Base-by-base conservation (phyloP, 1,284 basidiomycete species). In the Violaceomyces palustris region DNA sequence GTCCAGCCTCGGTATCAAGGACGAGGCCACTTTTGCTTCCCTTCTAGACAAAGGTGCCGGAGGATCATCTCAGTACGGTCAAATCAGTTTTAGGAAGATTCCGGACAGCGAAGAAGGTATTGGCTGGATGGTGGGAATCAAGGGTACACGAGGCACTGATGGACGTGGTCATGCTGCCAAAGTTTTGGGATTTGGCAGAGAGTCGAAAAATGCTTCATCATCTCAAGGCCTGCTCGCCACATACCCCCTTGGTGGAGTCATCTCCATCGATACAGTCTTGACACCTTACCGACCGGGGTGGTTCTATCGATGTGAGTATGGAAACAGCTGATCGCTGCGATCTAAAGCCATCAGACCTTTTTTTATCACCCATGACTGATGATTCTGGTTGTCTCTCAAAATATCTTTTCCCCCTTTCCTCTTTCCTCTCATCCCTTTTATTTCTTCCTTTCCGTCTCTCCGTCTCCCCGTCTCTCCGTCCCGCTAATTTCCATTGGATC, bases 251-350 rank as follows among this genome's bases (percentile, higher is more conserved):
- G 69, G 67, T 9, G 93, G 94, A 4, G 88, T 97, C 21, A 80
- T 97, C 45, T 81, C 86, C 73, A 85, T 98, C 53, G 88, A 96
- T 75, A 78, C 80, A 19, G 79, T 96, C 8, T 76, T 97, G 31
- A 67, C 83, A 27, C 93, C 93, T 15, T 98, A 92, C 72, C 77
- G 84, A 51, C 89, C 93, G 0, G 39, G 37, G 15, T 72, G 68
- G 69, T 63, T 69, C 39, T 62, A 61, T 38, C 45, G 56, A 30
- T 72, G 66, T 55, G 35, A 50, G 58, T 60, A 8, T 27, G 11
- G 15, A 8, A 10, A 10, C n/a, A n/a, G n/a, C n/a, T n/a, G n/a
- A n/a, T n/a, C n/a, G n/a, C n/a, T n/a, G n/a, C n/a, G n/a, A n/a
- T n/a, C n/a, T n/a, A n/a, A n/a, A n/a, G n/a, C n/a, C n/a, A n/a